Evolutionary conservation across 108 stramenopile genomes (phyloP).

Genomic region (Nitzschia inconspicua): DNA sequence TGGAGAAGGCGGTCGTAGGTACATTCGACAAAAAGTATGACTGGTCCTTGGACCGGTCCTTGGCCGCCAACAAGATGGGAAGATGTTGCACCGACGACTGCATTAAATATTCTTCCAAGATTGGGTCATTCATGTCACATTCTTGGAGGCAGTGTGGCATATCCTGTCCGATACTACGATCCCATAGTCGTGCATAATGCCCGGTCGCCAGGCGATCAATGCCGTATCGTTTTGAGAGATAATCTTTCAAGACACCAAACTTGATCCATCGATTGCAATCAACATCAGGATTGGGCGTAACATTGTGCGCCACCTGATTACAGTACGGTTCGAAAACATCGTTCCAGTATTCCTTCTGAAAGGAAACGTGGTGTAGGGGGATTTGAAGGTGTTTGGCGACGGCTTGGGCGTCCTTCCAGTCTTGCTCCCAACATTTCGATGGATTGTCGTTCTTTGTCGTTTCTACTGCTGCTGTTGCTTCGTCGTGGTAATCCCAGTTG

Average conservation of each 20-base stretch:
- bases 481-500: conserved; percentile 83
- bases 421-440: conserved; percentile 57
- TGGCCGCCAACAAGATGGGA: conserved; percentile 72
- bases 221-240: conserved; percentile 43
- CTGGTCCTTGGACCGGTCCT: conserved; percentile 89
- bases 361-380: conserved; percentile 68
- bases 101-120: conserved; percentile 19
- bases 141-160: conserved; percentile 15
- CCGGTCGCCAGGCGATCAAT: conserved; percentile 84
- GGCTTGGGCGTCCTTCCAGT: conserved; percentile 75
- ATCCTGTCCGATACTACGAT: conserved; percentile 17
- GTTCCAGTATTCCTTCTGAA: conserved; percentile 89
- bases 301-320: conserved; percentile 39
- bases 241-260: conserved; percentile 85
- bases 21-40: conserved; percentile 91
- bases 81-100: neutral
- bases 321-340: conserved; percentile 90
- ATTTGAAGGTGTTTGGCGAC: conserved; percentile 79
- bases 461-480: conserved; percentile 2
- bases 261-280: conserved; percentile 91
- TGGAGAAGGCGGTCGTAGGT: conserved; percentile 47
- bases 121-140: conserved; percentile 12
- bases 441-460: conserved; percentile 27
- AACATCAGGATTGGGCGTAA: conserved; percentile 91
- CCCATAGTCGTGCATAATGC: conserved; percentile 86